Evolutionary conservation across 1,284 basidiomycete genomes (phyloP).

Genomic region (Malassezia pachydermatis): DNA sequence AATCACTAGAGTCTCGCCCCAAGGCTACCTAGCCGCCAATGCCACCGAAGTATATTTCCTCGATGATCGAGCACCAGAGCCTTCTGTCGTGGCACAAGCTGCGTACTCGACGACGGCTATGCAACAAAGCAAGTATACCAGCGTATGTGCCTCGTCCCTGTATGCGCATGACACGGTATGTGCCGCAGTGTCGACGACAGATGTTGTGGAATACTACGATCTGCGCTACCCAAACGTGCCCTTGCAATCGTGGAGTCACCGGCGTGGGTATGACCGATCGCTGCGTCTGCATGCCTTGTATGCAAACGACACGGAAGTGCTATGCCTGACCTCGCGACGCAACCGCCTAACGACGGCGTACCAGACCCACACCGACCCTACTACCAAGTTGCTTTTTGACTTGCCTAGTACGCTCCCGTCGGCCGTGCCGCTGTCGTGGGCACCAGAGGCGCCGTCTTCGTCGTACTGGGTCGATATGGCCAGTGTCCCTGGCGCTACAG

Average conservation of each 20-base stretch:
- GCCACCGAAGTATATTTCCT: neutral
- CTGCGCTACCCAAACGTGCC: conserved; percentile 5
- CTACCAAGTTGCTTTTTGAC: neutral
- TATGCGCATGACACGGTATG: neutral
- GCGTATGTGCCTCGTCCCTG: neutral
- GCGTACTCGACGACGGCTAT: conserved; percentile 3
- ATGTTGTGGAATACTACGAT: conserved; percentile 15
- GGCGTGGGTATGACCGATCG: conserved; percentile 12
- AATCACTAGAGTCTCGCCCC: neutral
- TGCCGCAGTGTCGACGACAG: conserved; percentile 5
- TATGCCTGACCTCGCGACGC: conserved; percentile 5
- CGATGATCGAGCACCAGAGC: conserved; percentile 1
- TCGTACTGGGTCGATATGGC: neutral
- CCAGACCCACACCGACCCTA: neutral
- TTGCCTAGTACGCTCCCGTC: neutral
- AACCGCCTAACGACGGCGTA: conserved; percentile 12
- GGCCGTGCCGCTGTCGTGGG: neutral
- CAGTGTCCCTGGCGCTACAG: neutral
- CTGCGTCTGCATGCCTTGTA: neutral
- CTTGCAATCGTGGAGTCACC: conserved; percentile 7
- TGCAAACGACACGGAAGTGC: neutral
- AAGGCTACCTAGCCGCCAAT: neutral
- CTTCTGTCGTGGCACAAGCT: neutral
- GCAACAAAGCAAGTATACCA: conserved; percentile 4
- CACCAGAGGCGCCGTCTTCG: neutral